Conservation (phyloP, 305 asterid genomes). For the Euphrasia arctica region DNA sequence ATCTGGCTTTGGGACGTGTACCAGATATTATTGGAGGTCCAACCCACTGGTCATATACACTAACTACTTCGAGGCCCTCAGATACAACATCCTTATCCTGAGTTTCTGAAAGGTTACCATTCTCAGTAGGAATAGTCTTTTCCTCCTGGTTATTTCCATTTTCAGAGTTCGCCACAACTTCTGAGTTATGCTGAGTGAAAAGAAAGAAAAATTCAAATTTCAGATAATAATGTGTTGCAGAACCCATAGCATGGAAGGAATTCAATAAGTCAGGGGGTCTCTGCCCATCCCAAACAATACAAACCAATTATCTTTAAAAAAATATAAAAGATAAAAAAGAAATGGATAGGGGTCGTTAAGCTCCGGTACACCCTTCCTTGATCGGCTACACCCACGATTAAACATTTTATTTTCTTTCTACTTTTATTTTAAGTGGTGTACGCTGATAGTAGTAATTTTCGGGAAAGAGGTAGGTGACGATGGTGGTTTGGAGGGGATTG, state of each 20-base stretch:
- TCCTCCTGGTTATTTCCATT: constrained; percentile 56
- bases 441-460: background rate
- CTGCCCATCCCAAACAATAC: background rate
- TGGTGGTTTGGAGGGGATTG: constrained; percentile 7
- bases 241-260: constrained; percentile 19
- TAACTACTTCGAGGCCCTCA: constrained; percentile 64
- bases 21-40: constrained; percentile 81
- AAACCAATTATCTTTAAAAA: too few relatives aligned
- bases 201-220: constrained; percentile 23
- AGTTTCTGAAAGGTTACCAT: constrained; percentile 60
- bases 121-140: constrained; percentile 65
- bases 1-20: constrained; percentile 71
- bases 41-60: constrained; percentile 91
- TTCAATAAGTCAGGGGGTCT: constrained; percentile 7
- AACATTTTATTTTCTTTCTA: constrained; percentile 15
- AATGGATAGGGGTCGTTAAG: background rate
- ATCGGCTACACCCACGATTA: background rate
- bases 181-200: constrained; percentile 53
- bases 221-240: constrained; percentile 23
- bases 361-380: background rate
- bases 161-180: constrained; percentile 45
- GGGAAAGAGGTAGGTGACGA: background rate
- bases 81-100: constrained; percentile 77
- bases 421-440: background rate
- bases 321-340: too few relatives aligned